Evolutionary conservation across 192 early-diverging fungal genomes (phyloP).

Genomic region (Borealophlyctis nickersoniae): DNA sequence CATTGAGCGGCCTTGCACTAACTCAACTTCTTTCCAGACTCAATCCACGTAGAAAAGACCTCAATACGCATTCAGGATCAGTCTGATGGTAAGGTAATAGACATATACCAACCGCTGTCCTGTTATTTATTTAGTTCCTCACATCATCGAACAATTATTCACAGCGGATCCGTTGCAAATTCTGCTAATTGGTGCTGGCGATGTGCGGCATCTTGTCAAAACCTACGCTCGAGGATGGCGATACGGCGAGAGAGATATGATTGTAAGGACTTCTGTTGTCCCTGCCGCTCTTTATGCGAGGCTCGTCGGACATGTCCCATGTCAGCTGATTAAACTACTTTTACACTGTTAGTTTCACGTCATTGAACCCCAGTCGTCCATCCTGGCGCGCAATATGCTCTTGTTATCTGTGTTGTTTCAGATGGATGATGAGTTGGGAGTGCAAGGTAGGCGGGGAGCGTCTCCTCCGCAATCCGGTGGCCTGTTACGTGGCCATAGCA

Average conservation of each 20-base stretch:
- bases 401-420: conserved; percentile 42
- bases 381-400: conserved; percentile 45
- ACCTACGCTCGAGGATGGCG: conserved; percentile 38
- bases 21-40: neutral
- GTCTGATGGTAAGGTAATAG: neutral
- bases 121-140: neutral
- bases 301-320: neutral
- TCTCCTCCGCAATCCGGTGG: no score
- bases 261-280: conserved; percentile 18
- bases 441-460: conserved; percentile 25
- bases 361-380: conserved; percentile 45
- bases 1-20: neutral
- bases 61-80: neutral
- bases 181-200: conserved; percentile 42
- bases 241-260: conserved; percentile 17
- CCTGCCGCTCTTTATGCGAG: neutral
- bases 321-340: no score
- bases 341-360: conserved; percentile 48
- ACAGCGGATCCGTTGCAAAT: conserved; percentile 25
- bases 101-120: neutral
- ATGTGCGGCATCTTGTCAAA: conserved; percentile 49
- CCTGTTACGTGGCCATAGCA: no score
- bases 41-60: neutral
- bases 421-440: conserved; percentile 18
- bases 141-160: conserved; percentile 2